Conservation (phyloP, 257 asterid genomes). For the Gentiana dahurica region DNA sequence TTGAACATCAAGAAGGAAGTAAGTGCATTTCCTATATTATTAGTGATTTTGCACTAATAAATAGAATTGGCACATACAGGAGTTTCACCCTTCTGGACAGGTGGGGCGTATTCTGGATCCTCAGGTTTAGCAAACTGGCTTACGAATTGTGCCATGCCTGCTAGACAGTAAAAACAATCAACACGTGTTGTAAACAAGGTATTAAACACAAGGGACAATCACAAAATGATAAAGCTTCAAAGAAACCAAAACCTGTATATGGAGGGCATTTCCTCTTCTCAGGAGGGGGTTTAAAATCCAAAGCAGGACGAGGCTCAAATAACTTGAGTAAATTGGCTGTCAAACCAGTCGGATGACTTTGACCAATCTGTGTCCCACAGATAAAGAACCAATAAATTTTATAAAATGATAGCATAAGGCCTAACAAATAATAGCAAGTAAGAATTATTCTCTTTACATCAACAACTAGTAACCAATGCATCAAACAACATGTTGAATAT, state of each 20-base stretch:
- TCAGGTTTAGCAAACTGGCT: constrained; percentile 74
- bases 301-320: constrained; percentile 93
- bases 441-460: no score
- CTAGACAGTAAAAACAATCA: background rate
- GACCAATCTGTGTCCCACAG: constrained; percentile 63
- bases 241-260: constrained; percentile 50
- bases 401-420: background rate
- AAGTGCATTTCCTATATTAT: no score
- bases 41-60: no score
- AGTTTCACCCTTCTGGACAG: constrained; percentile 77
- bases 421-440: no score
- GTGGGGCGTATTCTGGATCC: constrained; percentile 79
- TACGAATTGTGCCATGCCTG: constrained; percentile 85
- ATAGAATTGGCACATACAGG: constrained; percentile 42
- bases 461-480: no score
- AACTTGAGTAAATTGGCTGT: constrained; percentile 71
- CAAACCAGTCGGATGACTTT: constrained; percentile 96
- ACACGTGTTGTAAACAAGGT: background rate
- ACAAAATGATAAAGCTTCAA: background rate
- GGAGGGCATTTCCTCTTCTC: constrained; percentile 93
- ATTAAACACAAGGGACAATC: background rate
- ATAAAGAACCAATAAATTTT: background rate
- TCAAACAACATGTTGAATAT: no score
- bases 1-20: background rate
- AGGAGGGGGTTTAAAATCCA: constrained; percentile 87